Evolutionary conservation across 805 yeast species (phyloP).

Genomic region (Candida multigemmis): DNA sequence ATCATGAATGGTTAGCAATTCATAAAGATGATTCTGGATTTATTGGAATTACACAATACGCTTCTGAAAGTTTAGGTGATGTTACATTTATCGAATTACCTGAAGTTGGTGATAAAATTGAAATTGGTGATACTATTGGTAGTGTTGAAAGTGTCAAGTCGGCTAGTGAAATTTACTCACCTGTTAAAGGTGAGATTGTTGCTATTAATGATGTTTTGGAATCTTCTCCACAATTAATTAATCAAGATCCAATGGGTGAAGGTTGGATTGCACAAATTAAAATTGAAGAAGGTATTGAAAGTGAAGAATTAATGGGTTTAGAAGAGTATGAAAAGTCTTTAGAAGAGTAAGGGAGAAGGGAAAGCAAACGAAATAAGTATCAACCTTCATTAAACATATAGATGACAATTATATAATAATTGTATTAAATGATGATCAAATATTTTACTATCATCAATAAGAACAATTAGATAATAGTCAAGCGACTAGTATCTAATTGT

Average conservation of each 20-base stretch:
- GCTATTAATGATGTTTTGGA: constrained; percentile 64
- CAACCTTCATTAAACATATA: no score
- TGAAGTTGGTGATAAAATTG: constrained; percentile 52
- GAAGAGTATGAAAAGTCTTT: constrained; percentile 50
- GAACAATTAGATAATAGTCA: no score
- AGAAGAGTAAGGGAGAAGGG: constrained; percentile 37
- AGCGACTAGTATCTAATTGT: no score
- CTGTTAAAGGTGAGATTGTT: constrained; percentile 67
- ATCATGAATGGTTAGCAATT: constrained; percentile 92
- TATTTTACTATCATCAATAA: no score
- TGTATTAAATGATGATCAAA: no score
- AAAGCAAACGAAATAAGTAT: no score
- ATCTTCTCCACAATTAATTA: constrained; percentile 68
- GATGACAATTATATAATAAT: no score
- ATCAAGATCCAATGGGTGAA: constrained; percentile 84
- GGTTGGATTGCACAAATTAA: constrained; percentile 88
- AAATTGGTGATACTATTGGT: constrained; percentile 76
- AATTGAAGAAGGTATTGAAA: constrained; percentile 32
- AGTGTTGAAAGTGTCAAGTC: constrained; percentile 92
- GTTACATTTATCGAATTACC: constrained; percentile 92
- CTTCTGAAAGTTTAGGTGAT: constrained; percentile 95
- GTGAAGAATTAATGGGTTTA: constrained; percentile 40
- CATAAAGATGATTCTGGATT: constrained; percentile 77
- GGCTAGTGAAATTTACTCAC: constrained; percentile 88
- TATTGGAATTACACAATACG: constrained; percentile 88